A percentile compares a stretch with the other conserved stretches of the same genome.
Evolutionary conservation across 2,329 filamentous ascomycete species (phyloP).

Genomic region (Botryotinia narcissicola): DNA sequence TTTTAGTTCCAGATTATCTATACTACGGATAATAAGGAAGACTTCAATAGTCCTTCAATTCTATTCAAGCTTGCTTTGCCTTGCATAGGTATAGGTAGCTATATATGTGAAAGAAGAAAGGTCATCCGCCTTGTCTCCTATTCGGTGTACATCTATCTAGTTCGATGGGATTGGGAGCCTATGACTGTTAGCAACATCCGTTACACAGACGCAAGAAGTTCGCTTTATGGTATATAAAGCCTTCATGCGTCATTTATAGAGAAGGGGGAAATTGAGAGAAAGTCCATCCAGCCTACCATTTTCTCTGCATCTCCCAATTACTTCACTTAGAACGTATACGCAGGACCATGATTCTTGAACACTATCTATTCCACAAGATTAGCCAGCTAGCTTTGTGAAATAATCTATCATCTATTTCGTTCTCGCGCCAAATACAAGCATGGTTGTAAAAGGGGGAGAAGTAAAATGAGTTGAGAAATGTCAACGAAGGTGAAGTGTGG

Average conservation of each 20-base stretch:
- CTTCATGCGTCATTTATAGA: neutral
- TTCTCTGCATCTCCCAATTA: neutral
- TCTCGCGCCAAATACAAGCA: neutral
- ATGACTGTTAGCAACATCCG: neutral
- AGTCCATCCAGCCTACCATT: neutral
- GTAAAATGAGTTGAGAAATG: neutral
- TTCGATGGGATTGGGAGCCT: no score
- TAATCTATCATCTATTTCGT: neutral
- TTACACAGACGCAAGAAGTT: neutral
- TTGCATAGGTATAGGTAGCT: neutral
- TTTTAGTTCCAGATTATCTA: neutral
- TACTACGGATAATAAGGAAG: no score
- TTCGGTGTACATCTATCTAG: neutral
- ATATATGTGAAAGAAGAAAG: neutral
- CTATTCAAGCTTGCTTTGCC: neutral
- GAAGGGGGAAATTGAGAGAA: neutral
- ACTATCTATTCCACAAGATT: neutral
- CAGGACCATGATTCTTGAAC: neutral
- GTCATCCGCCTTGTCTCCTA: neutral
- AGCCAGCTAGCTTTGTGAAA: neutral
- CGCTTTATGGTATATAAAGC: neutral
- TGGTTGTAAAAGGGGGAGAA: neutral
- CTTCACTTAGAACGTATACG: neutral
- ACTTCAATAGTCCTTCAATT: neutral
- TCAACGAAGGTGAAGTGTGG: neutral